Conservation (phyloP, 2,329 filamentous ascomycete genomes). For the Sphaerulina populicola region DNA sequence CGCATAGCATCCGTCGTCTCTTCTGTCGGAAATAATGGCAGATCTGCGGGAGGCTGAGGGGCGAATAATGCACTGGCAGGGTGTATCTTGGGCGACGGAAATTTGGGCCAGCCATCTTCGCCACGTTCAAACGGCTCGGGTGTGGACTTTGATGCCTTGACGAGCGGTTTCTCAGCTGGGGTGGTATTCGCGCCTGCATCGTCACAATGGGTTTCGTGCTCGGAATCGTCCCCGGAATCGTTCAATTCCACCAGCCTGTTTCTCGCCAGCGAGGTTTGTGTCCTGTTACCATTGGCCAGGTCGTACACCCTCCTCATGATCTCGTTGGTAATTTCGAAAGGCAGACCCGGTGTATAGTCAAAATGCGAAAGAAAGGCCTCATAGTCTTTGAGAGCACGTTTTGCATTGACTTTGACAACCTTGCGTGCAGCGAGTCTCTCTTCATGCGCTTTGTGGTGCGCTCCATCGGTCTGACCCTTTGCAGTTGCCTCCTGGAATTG, state of each 20-base stretch:
- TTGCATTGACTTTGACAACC: constrained; percentile 63
- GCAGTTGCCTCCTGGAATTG: constrained; percentile 30
- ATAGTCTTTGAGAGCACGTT: constrained; percentile 67
- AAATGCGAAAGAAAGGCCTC: constrained; percentile 62
- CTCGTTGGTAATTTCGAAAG: constrained; percentile 51
- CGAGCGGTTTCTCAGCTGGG: constrained; percentile 36
- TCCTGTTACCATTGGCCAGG: constrained; percentile 41
- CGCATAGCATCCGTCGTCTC: constrained; percentile 23
- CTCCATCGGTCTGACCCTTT: constrained; percentile 33
- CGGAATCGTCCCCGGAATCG: constrained; percentile 20
- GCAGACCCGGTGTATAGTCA: constrained; percentile 67
- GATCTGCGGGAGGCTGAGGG: constrained; percentile 54
- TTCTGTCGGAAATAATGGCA: constrained; percentile 58
- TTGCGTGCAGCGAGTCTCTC: constrained; percentile 55
- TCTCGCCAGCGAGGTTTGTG: constrained; percentile 27
- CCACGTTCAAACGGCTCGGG: constrained; percentile 27
- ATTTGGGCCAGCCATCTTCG: constrained; percentile 38
- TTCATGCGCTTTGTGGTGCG: constrained; percentile 42
- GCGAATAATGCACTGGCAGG: constrained; percentile 61
- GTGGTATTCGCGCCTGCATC: constrained; percentile 19
- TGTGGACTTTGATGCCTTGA: constrained; percentile 35
- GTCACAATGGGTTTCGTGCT: constrained; percentile 17
- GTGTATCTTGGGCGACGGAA: constrained; percentile 46
- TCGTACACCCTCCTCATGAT: constrained; percentile 52
- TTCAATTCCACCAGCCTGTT: constrained; percentile 27